Evolutionary conservation across 2,329 filamentous ascomycete genomes (phyloP).

Genomic region (Knufia petricola): DNA sequence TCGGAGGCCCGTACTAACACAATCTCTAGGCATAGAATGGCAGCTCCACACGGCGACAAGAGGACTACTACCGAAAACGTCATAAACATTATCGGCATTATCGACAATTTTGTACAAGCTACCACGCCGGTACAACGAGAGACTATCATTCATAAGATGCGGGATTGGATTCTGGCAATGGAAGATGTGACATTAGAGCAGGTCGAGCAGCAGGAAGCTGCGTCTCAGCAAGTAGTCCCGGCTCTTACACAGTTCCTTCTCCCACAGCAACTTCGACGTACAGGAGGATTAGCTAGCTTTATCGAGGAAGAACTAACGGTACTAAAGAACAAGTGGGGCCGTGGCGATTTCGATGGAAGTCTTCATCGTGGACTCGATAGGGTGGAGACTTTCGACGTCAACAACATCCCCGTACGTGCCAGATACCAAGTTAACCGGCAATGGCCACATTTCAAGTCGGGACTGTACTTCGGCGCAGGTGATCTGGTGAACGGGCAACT

Average conservation of each 20-base stretch:
- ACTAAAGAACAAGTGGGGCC: slow-evolving; percentile 15
- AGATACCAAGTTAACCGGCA: neutral
- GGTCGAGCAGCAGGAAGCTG: too few relatives aligned
- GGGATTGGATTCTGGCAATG: slow-evolving; percentile 12
- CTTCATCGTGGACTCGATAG: slow-evolving; percentile 12
- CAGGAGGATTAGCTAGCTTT: slow-evolving; percentile 8
- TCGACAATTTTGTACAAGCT: slow-evolving; percentile 7
- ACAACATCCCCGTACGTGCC: neutral
- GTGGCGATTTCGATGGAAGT: slow-evolving; percentile 14
- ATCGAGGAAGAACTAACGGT: slow-evolving; percentile 18
- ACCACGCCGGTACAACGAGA: neutral
- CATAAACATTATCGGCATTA: neutral
- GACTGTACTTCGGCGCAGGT: slow-evolving; percentile 17
- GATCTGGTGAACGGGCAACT: slow-evolving; percentile 24
- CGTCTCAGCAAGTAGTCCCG: neutral
- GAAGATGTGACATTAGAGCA: slow-evolving; percentile 8
- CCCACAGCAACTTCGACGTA: slow-evolving; percentile 4
- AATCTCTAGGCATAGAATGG: neutral
- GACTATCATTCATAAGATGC: too few relatives aligned
- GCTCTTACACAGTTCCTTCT: slow-evolving; percentile 13
- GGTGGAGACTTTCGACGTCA: neutral
- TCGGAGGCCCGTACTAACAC: slow-evolving; percentile 3
- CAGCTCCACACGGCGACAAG: slow-evolving; percentile 6
- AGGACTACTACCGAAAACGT: slow-evolving; percentile 7
- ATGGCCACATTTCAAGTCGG: neutral